Evolutionary conservation across 2,329 filamentous ascomycete genomes (phyloP).

Genomic region (Dactylellina cionopaga): DNA sequence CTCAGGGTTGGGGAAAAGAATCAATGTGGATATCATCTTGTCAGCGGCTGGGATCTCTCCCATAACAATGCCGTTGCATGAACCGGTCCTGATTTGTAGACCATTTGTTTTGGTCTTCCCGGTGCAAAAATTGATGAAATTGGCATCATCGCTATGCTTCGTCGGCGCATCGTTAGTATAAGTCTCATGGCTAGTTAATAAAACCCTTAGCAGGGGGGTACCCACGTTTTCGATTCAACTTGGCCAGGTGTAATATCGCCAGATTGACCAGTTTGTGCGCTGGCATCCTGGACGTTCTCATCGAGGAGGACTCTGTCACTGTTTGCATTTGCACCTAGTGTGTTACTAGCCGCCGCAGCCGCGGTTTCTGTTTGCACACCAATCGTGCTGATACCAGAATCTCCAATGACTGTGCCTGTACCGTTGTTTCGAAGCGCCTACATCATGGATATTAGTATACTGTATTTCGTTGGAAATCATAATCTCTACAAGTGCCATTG

Average conservation of each 20-base stretch:
- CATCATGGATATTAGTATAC: not conserved
- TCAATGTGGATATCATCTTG: conserved; percentile 70
- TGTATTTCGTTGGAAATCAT: not conserved
- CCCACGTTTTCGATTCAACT: conserved; percentile 67
- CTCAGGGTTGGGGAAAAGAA: conserved; percentile 67
- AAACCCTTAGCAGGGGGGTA: not conserved
- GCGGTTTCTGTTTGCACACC: not conserved
- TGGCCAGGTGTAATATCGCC: conserved; percentile 63
- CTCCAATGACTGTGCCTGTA: no score
- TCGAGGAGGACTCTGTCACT: conserved; percentile 57
- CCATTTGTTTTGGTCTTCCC: conserved; percentile 70
- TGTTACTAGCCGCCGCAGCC: conserved; percentile 17
- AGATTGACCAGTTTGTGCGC: conserved; percentile 65
- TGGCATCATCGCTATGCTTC: conserved; percentile 65
- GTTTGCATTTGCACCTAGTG: conserved; percentile 53
- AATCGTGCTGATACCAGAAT: no score
- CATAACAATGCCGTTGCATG: conserved; percentile 72
- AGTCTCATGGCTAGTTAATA: not conserved
- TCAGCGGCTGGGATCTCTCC: conserved; percentile 68
- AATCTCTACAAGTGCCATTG: conserved; percentile 16
- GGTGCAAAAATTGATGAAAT: conserved; percentile 73
- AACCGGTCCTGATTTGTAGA: conserved; percentile 68
- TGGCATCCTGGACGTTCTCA: conserved; percentile 66
- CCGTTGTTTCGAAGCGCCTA: no score
- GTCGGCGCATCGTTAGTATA: not conserved